These are phyloP conservation scores for Globisporangium camurandrum DNA, from an alignment of 352 stramenopile species.

Conservation along the genomic window DNA sequence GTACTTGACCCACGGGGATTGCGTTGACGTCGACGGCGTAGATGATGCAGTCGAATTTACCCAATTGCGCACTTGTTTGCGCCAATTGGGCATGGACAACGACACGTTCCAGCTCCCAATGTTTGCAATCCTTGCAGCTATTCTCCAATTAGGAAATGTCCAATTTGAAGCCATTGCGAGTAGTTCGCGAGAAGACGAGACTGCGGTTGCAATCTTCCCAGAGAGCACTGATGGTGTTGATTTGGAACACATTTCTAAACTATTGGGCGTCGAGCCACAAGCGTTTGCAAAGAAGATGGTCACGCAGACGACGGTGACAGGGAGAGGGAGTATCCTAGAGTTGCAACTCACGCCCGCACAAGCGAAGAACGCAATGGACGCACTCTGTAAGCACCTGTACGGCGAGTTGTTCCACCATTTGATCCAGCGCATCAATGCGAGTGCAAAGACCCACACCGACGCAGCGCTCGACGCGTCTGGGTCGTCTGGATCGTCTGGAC, in stretches of 20 bases:
- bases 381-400: constrained; percentile 83
- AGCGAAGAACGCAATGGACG: constrained; percentile 75
- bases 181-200: constrained; percentile 18
- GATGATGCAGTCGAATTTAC: constrained; percentile 69
- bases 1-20: constrained; percentile 66
- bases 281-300: constrained; percentile 80
- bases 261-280: constrained; percentile 41
- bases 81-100: constrained; percentile 61
- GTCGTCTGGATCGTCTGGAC: no score
- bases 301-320: constrained; percentile 75
- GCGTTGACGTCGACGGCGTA: constrained; percentile 64
- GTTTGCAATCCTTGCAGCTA: constrained; percentile 62
- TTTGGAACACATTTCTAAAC: constrained; percentile 42
- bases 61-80: constrained; percentile 52
- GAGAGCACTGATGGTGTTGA: constrained; percentile 44
- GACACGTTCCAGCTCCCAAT: constrained; percentile 55
- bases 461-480: constrained; percentile 8
- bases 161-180: constrained; percentile 31
- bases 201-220: constrained; percentile 37
- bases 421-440: constrained; percentile 69
- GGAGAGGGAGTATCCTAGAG: constrained; percentile 63
- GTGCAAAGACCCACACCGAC: constrained; percentile 49
- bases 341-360: constrained; percentile 66
- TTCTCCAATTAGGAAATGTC: constrained; percentile 68
- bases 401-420: constrained; percentile 75